Conservation (phyloP, 805 yeast species). For the Sungouiella blattae region DNA sequence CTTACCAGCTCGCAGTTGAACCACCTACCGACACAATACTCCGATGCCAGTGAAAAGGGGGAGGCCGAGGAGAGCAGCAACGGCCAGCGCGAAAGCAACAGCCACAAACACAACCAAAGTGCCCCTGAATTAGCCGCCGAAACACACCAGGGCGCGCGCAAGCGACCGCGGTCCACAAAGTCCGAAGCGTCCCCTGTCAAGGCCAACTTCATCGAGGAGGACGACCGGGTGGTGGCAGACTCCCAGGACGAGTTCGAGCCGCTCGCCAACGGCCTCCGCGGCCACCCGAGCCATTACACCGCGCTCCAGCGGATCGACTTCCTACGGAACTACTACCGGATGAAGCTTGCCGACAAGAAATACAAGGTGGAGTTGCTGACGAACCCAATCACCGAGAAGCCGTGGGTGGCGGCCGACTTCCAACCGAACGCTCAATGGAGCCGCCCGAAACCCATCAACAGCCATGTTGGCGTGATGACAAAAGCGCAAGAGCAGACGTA, state of each 20-base stretch:
- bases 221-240: conserved; percentile 11
- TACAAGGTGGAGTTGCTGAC: conserved; percentile 22
- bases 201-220: conserved; percentile 1
- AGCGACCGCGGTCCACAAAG: background rate
- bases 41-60: conserved; percentile 5
- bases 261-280: conserved; percentile 1
- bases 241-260: conserved; percentile 20
- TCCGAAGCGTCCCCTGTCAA: background rate
- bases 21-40: conserved; percentile 18
- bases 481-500: conserved; percentile 15
- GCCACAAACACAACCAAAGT: too few relatives aligned
- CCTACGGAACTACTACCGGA: conserved; percentile 22
- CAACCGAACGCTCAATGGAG: conserved; percentile 25
- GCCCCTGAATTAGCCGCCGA: background rate
- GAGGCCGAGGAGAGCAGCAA: background rate
- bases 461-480: conserved; percentile 19
- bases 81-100: background rate
- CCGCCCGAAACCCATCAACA: conserved; percentile 12
- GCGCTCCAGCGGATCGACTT: conserved; percentile 32
- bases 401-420: conserved; percentile 37
- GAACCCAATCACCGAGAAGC: conserved; percentile 36
- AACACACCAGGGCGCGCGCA: background rate
- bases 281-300: conserved; percentile 19
- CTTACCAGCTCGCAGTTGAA: conserved; percentile 19
- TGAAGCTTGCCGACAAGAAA: conserved; percentile 17